These are phyloP conservation scores for Hypoxylon intermedium DNA, from an alignment of 495 filamentous ascomycete genomes.

Conservation along the genomic window DNA sequence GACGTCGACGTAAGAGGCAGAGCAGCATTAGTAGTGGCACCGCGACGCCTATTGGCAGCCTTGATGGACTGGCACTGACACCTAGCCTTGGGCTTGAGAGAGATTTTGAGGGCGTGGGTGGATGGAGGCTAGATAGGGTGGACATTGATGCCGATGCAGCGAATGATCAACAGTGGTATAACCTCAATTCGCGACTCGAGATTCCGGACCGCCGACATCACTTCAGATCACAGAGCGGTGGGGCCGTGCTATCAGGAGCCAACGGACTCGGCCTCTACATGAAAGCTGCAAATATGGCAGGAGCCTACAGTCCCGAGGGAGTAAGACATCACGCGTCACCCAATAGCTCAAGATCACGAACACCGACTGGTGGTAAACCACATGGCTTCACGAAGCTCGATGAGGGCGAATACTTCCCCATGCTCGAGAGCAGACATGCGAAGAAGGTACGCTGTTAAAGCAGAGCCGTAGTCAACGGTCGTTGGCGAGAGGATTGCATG, in stretches of 20 bases:
- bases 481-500: background rate
- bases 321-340: conserved; percentile 33
- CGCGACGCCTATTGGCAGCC: conserved; percentile 42
- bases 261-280: conserved; percentile 38
- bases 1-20: conserved; percentile 43
- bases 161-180: conserved; percentile 74
- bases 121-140: conserved; percentile 65
- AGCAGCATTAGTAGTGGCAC: conserved; percentile 48
- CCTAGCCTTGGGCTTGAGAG: conserved; percentile 59
- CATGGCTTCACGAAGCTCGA: conserved; percentile 34
- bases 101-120: conserved; percentile 88
- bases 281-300: conserved; percentile 21
- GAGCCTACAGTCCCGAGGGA: conserved; percentile 30
- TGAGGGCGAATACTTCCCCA: conserved; percentile 39
- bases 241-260: conserved; percentile 29
- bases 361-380: conserved; percentile 40
- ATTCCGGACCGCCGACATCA: conserved; percentile 58
- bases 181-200: conserved; percentile 75
- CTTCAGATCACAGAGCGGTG: conserved; percentile 48
- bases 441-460: conserved; percentile 7
- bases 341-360: conserved; percentile 49
- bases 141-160: conserved; percentile 56
- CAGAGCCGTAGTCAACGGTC: background rate
- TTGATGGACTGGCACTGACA: conserved; percentile 46
- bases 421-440: conserved; percentile 10